Conservation (phyloP, 805 yeast genomes). For the Yarrowia osloensis region DNA sequence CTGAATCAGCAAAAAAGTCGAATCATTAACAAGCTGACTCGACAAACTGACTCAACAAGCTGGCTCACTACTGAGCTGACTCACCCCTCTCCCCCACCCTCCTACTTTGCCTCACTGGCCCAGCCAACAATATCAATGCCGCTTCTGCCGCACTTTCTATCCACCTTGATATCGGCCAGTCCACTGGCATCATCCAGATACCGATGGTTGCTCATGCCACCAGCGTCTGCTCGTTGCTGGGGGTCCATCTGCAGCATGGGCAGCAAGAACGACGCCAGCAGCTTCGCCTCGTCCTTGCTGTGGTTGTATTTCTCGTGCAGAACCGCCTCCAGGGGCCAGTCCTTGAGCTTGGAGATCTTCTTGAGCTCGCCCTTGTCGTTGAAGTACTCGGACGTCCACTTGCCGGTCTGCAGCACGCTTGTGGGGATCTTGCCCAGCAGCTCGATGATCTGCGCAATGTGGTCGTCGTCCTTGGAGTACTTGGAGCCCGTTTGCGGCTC, state of each 20-base stretch:
- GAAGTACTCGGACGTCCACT: slow-evolving; percentile 63
- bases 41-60: too few relatives aligned
- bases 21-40: too few relatives aligned
- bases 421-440: slow-evolving; percentile 69
- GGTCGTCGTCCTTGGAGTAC: slow-evolving; percentile 91
- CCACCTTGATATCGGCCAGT: slow-evolving; percentile 66
- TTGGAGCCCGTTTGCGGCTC: slow-evolving; percentile 68
- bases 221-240: slow-evolving; percentile 85
- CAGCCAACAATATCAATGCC: slow-evolving; percentile 93
- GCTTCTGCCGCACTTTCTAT: slow-evolving; percentile 72
- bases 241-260: slow-evolving; percentile 88
- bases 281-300: slow-evolving; percentile 64
- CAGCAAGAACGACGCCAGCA: slow-evolving; percentile 70
- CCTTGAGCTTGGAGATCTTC: slow-evolving; percentile 77
- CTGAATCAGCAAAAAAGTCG: too few relatives aligned
- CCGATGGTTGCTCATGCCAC: slow-evolving; percentile 86
- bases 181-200: slow-evolving; percentile 80
- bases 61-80: not conserved
- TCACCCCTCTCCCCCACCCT: not conserved
- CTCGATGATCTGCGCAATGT: slow-evolving; percentile 92
- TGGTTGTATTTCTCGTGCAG: slow-evolving; percentile 83
- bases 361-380: slow-evolving; percentile 68
- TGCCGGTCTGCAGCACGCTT: slow-evolving; percentile 58
- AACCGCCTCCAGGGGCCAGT: slow-evolving; percentile 85
- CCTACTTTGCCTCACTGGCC: slow-evolving; percentile 60